Conservation (phyloP, 257 asterid species). For the Capsicum chinense region DNA sequence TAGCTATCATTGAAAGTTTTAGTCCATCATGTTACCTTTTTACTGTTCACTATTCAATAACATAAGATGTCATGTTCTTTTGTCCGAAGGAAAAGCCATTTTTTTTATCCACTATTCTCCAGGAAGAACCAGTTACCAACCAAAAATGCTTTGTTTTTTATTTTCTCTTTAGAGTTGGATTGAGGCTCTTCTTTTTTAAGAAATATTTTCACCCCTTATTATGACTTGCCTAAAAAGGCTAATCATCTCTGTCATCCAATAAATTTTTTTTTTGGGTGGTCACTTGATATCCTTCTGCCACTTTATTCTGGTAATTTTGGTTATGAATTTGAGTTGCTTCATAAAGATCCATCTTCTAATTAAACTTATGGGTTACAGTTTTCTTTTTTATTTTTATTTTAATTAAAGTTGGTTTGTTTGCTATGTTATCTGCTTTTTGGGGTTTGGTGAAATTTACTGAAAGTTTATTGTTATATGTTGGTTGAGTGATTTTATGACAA, state of each 20-base stretch:
- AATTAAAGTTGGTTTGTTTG: background rate
- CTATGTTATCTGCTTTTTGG: background rate
- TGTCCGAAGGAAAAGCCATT: background rate
- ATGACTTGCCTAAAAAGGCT: background rate
- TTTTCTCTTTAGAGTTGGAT: background rate
- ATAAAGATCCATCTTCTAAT: background rate
- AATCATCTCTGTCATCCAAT: background rate
- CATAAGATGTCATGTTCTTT: background rate
- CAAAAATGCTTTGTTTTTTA: background rate
- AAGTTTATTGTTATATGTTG: background rate
- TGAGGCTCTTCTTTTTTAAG: background rate
- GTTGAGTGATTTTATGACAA: background rate
- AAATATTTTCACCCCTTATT: background rate
- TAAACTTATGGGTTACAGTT: background rate
- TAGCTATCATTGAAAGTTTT: too few species aligned
- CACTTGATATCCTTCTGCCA: background rate
- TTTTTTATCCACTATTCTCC: background rate
- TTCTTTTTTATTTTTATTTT: background rate
- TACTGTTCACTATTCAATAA: too few species aligned
- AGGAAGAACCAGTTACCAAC: constrained; percentile 24
- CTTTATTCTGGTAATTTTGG: background rate
- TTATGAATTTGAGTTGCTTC: background rate
- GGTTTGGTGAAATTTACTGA: constrained; percentile 9
- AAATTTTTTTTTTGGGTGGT: background rate
- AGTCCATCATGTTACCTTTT: too few species aligned